Conservation (phyloP, 139 green algal species). For the Haematococcus lacustris region DNA sequence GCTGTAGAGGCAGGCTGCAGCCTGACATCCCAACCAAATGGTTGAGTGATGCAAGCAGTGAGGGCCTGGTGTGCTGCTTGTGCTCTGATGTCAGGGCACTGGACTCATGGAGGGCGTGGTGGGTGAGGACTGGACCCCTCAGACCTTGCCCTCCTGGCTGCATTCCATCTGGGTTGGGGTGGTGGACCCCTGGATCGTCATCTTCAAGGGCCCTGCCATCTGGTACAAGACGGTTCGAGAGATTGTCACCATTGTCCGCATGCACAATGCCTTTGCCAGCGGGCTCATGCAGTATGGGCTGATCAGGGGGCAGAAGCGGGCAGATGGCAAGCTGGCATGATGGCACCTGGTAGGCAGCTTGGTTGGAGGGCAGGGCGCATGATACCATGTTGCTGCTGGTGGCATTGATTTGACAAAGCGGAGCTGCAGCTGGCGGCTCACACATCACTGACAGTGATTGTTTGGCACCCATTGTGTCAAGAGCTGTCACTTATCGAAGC, state of each 20-base stretch:
- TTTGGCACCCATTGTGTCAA: too few relatives aligned
- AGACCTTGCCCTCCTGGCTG: constrained; percentile 83
- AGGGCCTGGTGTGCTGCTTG: neutral
- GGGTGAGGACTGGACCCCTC: constrained; percentile 73
- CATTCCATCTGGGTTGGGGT: constrained; percentile 92
- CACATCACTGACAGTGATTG: too few relatives aligned
- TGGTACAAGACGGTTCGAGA: constrained; percentile 86
- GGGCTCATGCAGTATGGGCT: constrained; percentile 68
- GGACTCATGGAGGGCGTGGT: constrained; percentile 48
- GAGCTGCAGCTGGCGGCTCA: too few relatives aligned
- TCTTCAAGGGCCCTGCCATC: constrained; percentile 67
- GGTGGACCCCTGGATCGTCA: constrained; percentile 86
- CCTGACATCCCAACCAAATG: too few relatives aligned
- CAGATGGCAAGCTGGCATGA: neutral
- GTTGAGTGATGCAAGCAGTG: too few relatives aligned
- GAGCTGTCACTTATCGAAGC: too few relatives aligned
- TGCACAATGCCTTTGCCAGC: constrained; percentile 74
- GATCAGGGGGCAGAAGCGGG: constrained; percentile 37
- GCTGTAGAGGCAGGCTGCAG: too few relatives aligned
- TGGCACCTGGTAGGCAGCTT: neutral
- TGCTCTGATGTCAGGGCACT: constrained; percentile 39
- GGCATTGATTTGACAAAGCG: too few relatives aligned
- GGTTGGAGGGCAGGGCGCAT: too few relatives aligned
- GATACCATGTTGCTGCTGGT: too few relatives aligned
- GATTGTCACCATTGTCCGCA: constrained; percentile 88